These are phyloP conservation scores for Amaranthus cruentus DNA, from an alignment of 148 eudicot genomes.

Conservation along the genomic window DNA sequence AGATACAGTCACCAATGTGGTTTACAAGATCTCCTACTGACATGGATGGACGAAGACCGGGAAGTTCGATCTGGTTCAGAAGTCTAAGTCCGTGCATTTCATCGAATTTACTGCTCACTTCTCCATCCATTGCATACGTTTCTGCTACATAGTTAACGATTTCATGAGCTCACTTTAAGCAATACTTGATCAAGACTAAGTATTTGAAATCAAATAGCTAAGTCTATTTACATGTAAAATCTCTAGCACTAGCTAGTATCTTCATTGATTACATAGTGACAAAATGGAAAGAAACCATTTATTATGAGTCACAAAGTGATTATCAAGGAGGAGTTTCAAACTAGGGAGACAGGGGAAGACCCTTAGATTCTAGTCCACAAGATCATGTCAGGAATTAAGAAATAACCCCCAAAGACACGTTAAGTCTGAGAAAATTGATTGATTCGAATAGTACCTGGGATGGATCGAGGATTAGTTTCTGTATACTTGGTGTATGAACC, in stretches of 20 bases:
- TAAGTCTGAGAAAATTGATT: too few relatives aligned
- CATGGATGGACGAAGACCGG: slow-evolving; percentile 67
- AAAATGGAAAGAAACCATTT: too few relatives aligned
- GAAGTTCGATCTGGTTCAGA: slow-evolving; percentile 53
- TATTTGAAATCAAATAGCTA: too few relatives aligned
- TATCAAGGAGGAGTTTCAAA: too few relatives aligned
- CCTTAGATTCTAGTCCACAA: too few relatives aligned
- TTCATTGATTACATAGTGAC: too few relatives aligned
- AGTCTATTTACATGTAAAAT: too few relatives aligned
- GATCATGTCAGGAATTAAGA: too few relatives aligned
- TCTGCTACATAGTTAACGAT: slow-evolving; percentile 19
- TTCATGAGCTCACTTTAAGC: background rate
- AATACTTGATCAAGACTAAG: background rate
- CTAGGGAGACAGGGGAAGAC: too few relatives aligned
- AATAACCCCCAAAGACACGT: too few relatives aligned
- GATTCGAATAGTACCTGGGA: slow-evolving; percentile 49
- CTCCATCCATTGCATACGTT: slow-evolving; percentile 33
- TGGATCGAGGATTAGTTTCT: slow-evolving; percentile 43
- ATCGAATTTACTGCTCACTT: slow-evolving; percentile 33
- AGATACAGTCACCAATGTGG: slow-evolving; percentile 64
- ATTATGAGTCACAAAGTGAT: too few relatives aligned
- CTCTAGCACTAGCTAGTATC: too few relatives aligned
- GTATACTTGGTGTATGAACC: slow-evolving; percentile 33
- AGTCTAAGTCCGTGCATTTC: slow-evolving; percentile 38
- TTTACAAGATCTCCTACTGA: slow-evolving; percentile 75